phyloP scores from a whole-genome alignment of 345 rosid species.

The Pseudoturritis turrita region DNA sequence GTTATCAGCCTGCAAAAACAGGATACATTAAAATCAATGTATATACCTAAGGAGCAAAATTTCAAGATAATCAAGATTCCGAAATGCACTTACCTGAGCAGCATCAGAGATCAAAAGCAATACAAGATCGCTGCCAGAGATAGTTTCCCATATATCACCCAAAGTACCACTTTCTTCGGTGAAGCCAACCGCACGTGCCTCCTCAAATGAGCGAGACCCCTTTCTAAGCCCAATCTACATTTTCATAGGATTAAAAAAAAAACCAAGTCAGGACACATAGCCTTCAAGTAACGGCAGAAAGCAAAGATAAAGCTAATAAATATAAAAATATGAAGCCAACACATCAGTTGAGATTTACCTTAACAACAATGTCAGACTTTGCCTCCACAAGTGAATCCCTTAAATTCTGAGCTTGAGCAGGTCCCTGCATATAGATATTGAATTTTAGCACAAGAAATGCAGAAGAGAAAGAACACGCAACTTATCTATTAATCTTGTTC shows the following conservation, averaged over 20 bases:
- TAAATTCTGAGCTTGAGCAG: constrained; percentile 94
- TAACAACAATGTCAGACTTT: constrained; percentile 71
- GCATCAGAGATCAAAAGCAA: constrained; percentile 87
- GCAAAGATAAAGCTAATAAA: background rate
- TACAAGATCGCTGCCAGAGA: constrained; percentile 87
- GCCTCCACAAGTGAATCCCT: constrained; percentile 89
- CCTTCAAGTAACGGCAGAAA: background rate
- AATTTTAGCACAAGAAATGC: background rate
- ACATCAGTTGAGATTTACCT: constrained; percentile 42
- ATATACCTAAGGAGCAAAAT: background rate
- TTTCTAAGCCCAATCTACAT: constrained; percentile 79
- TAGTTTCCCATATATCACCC: constrained; percentile 89
- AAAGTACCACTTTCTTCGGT: constrained; percentile 78
- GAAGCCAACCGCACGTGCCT: constrained; percentile 89
- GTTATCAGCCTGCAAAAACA: constrained; percentile 68
- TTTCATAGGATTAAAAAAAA: background rate
- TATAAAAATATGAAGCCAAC: background rate
- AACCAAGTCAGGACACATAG: constrained; percentile 11
- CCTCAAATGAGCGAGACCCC: constrained; percentile 81
- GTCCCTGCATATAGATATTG: constrained; percentile 43
- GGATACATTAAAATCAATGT: background rate
- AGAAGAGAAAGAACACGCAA: background rate
- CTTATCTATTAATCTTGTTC: background rate
- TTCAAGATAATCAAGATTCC: background rate
- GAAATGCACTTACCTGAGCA: constrained; percentile 62